Evolutionary conservation across 768 basidiomycete species (phyloP), one percentile per base, ranked within the genome.

Genomic region (Termitomyces sp.): DNA sequence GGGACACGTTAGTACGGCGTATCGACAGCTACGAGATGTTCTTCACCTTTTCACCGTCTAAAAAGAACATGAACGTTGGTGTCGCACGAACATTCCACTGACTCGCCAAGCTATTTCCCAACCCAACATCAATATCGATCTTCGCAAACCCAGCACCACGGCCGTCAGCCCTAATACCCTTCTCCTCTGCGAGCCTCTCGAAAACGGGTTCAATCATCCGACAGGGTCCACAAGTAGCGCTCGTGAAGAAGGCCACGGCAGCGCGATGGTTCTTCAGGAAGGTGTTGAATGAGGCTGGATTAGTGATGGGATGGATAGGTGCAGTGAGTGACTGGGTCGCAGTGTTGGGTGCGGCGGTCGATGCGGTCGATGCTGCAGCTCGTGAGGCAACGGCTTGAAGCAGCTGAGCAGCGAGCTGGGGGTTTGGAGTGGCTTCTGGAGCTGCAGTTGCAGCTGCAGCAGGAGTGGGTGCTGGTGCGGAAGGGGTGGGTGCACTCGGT

Each of bases 31-130:
- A 24, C 51, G n/a, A 30, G 15, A 40, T 9, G 10, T 32, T 26
- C 22, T 71, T 44, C 41, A 88, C 88, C 82, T 88, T 84, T 49
- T 78, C 74, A 1, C 86, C 90, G 56, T 89, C 77, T 57, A 85
- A 68, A 73, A 93, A 98, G 71, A 97, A 94, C 40, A 89, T 72
- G 64, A 98, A 96, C 0, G 92, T 94, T 5, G 94, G 95, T 2
- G 91, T 96, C 17, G 79, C 93, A 15, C 77, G 69, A 1, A 97
- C 81, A 14, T 79, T 75, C 72, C 80, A 88, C 66, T 84, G 74
- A 1, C 68, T 57, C 0, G 87, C 89, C 15, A 96, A 70, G 51
- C 73, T 72, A 3, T 69, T 63, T 0, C 88, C 87, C 68, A 81
- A 68, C 0, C 88, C 89, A 12, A 88, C 79, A 5, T 78, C 81